Base-by-base conservation (phyloP, 257 asterid genomes). In the Forsythia viridissima region DNA sequence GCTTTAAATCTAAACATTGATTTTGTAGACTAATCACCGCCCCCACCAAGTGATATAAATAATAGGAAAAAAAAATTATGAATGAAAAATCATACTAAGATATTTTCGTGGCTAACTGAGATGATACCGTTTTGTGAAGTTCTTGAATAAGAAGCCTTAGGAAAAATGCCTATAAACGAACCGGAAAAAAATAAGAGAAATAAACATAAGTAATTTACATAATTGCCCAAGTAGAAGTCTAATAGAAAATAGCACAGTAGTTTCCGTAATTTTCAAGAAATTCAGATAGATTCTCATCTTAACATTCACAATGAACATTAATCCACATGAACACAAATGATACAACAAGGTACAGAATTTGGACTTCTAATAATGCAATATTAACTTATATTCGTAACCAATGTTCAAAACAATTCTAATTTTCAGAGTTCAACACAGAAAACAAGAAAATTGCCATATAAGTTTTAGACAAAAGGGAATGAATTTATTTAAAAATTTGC, bases 121-220 rank as follows among this genome's bases (percentile, higher is more conserved):
- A 71, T 74, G 13, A 84, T 77, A 21, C 86, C 80, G 57, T 83
- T 87, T 7, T 81, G 81, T 15, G 94, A 65, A 74, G 84, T 83
- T 52, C 82, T 86, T 15, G 91, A 89, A 75, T 72, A 83, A 65
- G 93, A 87, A 80, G 87, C 88, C 76, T 75, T 89, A 3, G 78
- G 83, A 37, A 71, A 42, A 65, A 79, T 66, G 55, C 87, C 95
- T 92, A 81, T 70, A 75, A 24, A 78, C 34, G 41, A 43, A 74
- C 70, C 38, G 57, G 20, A n/a, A 46, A 70, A 74, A 40, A 57
- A 70, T 4, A 11, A 39, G 30, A 57, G 6, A 67, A 39, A 66
- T 40, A 4, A 39, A 15, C 4, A 37, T 13, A 0, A 5, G 39
- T 48, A 9, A 8, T 9, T 20, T 34, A 52, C 42, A 15, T 71